A percentile compares a stretch with the other conserved stretches of the same genome.
phyloP scores from a whole-genome alignment of 2,329 filamentous ascomycete species.

The Rachicladosporium sp. region DNA sequence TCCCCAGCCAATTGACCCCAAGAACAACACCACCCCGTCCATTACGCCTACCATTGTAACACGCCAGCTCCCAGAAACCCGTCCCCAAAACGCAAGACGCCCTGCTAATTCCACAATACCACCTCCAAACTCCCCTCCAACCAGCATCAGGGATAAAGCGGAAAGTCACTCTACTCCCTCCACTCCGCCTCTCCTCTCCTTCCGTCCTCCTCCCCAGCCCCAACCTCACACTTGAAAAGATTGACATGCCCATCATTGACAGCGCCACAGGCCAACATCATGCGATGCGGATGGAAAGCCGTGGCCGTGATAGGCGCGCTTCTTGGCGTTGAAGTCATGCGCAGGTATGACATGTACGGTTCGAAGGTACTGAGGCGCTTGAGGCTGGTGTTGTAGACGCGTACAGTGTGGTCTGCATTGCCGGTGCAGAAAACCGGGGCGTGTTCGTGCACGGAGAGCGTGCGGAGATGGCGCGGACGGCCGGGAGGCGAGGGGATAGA shows the following conservation, averaged over 20 bases:
- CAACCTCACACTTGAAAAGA: constrained; percentile 45
- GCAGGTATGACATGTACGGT: constrained; percentile 59
- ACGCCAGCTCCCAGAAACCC: too few species aligned
- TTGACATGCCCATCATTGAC: constrained; percentile 84
- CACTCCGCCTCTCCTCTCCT: constrained; percentile 4
- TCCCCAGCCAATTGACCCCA: too few species aligned
- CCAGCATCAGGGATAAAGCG: not conserved
- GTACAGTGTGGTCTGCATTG: constrained; percentile 75
- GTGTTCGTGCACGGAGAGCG: constrained; percentile 88
- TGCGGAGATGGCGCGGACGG: constrained; percentile 44
- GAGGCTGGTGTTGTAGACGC: constrained; percentile 67
- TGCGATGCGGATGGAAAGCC: constrained; percentile 88
- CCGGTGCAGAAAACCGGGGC: constrained; percentile 92
- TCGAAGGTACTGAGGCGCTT: constrained; percentile 67
- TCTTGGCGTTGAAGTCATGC: constrained; percentile 15
- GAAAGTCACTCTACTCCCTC: constrained; percentile 1
- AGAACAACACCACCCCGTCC: too few species aligned
- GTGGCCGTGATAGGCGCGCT: constrained; percentile 77
- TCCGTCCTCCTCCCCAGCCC: constrained; percentile 9
- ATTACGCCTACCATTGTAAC: too few species aligned
- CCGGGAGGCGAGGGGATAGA: constrained; percentile 47
- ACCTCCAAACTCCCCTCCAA: not conserved
- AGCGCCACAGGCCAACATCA: constrained; percentile 78
- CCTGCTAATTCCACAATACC: too few species aligned
- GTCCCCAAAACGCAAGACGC: too few species aligned